A percentile compares a stretch with the other conserved stretches of the same genome.
These are phyloP conservation scores for Flaveria ramosissima DNA, from an alignment of 129 eudicot genomes.

Conservation along the genomic window DNA sequence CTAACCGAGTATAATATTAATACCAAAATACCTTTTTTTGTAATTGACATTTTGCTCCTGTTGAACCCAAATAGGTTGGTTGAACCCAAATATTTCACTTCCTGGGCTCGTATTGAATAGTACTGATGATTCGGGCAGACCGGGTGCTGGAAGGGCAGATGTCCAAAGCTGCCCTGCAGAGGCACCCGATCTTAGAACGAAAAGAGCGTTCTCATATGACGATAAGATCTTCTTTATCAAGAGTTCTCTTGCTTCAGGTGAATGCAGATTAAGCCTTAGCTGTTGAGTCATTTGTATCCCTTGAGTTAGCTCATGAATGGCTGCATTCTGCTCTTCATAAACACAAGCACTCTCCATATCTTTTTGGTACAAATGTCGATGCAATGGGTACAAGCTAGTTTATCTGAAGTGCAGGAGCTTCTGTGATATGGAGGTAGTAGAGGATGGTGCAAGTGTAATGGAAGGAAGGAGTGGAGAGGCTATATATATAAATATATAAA, in stretches of 20 bases:
- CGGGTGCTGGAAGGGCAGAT: slow-evolving; percentile 1
- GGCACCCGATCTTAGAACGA: slow-evolving; percentile 50
- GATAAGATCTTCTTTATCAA: too few relatives aligned
- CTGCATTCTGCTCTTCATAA: slow-evolving; percentile 30
- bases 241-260: too few relatives aligned
- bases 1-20: too few relatives aligned
- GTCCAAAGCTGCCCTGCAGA: slow-evolving; percentile 36
- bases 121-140: slow-evolving; percentile 45
- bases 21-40: slow-evolving; percentile 56
- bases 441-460: slow-evolving; percentile 9
- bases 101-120: slow-evolving; percentile 43
- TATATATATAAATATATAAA: too few relatives aligned
- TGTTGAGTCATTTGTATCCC: too few relatives aligned
- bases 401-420: not conserved
- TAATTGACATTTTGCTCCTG: slow-evolving; percentile 34
- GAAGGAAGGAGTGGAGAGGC: not conserved
- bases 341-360: slow-evolving; percentile 47
- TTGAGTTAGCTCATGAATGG: too few relatives aligned
- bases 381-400: too few relatives aligned
- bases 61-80: slow-evolving; percentile 22
- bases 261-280: too few relatives aligned
- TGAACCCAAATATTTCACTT: slow-evolving; percentile 34
- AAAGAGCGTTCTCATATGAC: too few relatives aligned
- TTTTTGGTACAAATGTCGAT: not conserved
- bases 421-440: not conserved